These are phyloP conservation scores for Aureobasidium sp. DNA, from an alignment of 2,329 filamentous ascomycete species.

Conservation along the genomic window DNA sequence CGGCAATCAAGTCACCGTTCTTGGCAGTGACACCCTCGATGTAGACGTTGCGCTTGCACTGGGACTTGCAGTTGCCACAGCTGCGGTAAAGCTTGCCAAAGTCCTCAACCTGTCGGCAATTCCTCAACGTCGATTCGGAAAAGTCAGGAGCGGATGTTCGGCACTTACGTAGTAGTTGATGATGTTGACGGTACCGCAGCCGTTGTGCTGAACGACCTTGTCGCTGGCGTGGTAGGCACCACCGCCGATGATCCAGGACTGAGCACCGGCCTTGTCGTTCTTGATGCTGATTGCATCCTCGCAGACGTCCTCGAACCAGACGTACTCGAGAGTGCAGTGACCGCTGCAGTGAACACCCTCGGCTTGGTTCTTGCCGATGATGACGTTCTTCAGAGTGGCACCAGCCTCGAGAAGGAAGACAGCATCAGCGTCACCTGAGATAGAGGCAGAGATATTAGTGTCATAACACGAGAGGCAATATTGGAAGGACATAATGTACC, in stretches of 20 bases:
- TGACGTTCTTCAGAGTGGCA: conserved; percentile 47
- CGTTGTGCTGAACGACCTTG: conserved; percentile 40
- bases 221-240: conserved; percentile 34
- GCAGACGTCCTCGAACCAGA: conserved; percentile 45
- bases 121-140: not conserved
- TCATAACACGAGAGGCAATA: not conserved
- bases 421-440: conserved; percentile 28
- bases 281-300: conserved; percentile 33
- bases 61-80: conserved; percentile 43
- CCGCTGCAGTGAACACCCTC: conserved; percentile 49
- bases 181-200: conserved; percentile 35
- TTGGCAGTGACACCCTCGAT: conserved; percentile 39
- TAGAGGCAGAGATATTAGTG: not conserved
- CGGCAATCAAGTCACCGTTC: conserved; percentile 38
- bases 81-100: conserved; percentile 47
- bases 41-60: conserved; percentile 38
- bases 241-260: conserved; percentile 24
- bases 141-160: not conserved
- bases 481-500: not conserved
- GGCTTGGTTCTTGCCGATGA: conserved; percentile 46
- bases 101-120: conserved; percentile 30
- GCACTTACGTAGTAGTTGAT: conserved; percentile 35
- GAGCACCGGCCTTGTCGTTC: conserved; percentile 22
- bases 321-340: conserved; percentile 41
- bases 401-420: conserved; percentile 49